Evolutionary conservation across 2,329 filamentous ascomycete genomes (phyloP).

Genomic region (Pseudogymnoascus destructans): DNA sequence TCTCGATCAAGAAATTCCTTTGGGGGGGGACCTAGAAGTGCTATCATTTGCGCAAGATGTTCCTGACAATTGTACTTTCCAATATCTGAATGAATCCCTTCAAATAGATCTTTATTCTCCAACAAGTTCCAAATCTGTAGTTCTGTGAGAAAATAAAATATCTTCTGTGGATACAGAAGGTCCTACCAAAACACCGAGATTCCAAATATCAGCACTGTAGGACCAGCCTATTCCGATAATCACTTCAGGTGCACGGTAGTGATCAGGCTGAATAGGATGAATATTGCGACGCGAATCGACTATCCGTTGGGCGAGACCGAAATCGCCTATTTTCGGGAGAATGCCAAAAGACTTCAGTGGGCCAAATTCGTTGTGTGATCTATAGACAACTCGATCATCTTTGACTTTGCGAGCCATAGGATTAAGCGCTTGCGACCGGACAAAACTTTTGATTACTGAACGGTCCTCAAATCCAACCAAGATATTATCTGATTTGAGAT

Average conservation of each 20-base stretch:
- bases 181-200: constrained; percentile 19
- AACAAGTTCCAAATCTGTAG: constrained; percentile 13
- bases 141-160: not conserved
- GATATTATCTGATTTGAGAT: constrained; percentile 18
- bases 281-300: not conserved
- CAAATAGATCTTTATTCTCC: constrained; percentile 13
- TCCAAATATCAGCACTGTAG: constrained; percentile 22
- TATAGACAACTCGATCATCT: constrained; percentile 14
- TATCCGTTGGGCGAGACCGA: constrained; percentile 12
- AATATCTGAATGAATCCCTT: not conserved
- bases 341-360: constrained; percentile 12
- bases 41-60: constrained; percentile 33
- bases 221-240: constrained; percentile 12
- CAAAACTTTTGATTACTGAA: constrained; percentile 15
- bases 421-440: constrained; percentile 13
- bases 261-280: constrained; percentile 9
- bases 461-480: constrained; percentile 15
- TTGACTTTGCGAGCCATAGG: constrained; percentile 16
- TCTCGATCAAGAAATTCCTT: constrained; percentile 26
- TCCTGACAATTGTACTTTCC: constrained; percentile 26
- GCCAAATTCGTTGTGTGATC: constrained; percentile 18
- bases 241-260: constrained; percentile 9
- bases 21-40: constrained; percentile 29
- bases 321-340: constrained; percentile 11
- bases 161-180: constrained; percentile 3